A percentile compares a stretch with the other conserved stretches of the same genome.
Conservation (phyloP, 495 filamentous ascomycete genomes). For the Cenococcum geophilum region DNA sequence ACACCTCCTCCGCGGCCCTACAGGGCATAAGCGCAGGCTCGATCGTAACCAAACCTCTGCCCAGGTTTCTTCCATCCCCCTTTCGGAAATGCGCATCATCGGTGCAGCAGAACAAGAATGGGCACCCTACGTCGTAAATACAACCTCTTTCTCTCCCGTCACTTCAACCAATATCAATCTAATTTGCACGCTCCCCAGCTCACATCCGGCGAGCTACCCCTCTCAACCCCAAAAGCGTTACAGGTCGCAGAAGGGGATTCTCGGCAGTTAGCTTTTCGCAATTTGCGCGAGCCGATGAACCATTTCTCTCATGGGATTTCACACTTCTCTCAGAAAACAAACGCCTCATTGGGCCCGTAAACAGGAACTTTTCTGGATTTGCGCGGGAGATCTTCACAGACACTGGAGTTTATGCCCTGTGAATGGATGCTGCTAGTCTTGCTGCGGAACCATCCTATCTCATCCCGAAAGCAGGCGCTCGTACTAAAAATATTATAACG, state of each 20-base stretch:
- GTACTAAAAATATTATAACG: not conserved
- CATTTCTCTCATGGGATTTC: slow-evolving; percentile 44
- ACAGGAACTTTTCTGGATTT: slow-evolving; percentile 62
- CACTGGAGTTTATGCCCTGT: slow-evolving; percentile 61
- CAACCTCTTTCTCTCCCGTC: slow-evolving; percentile 53
- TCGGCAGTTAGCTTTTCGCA: slow-evolving; percentile 49
- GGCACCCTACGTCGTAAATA: slow-evolving; percentile 63
- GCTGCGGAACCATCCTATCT: slow-evolving; percentile 40
- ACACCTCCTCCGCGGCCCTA: slow-evolving; percentile 40
- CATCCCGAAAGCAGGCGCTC: slow-evolving; percentile 34
- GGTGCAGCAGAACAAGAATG: slow-evolving; percentile 65
- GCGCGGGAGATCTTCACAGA: slow-evolving; percentile 68
- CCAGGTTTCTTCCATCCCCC: slow-evolving; percentile 47
- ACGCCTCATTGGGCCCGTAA: slow-evolving; percentile 53
- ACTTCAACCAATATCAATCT: slow-evolving; percentile 29
- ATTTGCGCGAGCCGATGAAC: slow-evolving; percentile 53
- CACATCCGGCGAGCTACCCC: slow-evolving; percentile 43
- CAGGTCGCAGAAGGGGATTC: slow-evolving; percentile 39
- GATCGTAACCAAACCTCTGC: slow-evolving; percentile 40
- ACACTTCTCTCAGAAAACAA: slow-evolving; percentile 31
- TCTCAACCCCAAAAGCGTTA: slow-evolving; percentile 47
- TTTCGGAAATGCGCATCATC: slow-evolving; percentile 58
- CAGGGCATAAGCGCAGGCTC: slow-evolving; percentile 43
- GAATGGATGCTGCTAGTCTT: slow-evolving; percentile 58
- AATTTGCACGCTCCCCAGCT: slow-evolving; percentile 33